Evolutionary conservation across 2,329 filamentous ascomycete species (phyloP).

Genomic region (Fusarium drepaniforme): DNA sequence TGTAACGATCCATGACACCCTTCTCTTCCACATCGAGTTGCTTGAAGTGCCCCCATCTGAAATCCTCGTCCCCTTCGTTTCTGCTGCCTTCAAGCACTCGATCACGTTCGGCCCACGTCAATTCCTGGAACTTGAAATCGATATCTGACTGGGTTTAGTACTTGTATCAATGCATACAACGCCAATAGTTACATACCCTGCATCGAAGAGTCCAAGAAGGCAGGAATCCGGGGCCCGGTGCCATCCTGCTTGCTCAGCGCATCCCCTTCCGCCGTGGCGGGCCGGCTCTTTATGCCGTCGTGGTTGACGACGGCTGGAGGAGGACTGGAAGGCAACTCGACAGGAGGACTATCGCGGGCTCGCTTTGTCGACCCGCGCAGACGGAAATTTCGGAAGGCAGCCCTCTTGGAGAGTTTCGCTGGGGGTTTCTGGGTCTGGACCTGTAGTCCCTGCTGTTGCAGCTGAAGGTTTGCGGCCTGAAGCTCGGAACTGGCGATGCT

Average conservation of each 20-base stretch:
- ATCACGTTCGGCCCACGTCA: conserved; percentile 65
- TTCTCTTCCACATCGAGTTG: conserved; percentile 47
- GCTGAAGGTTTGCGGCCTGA: conserved; percentile 36
- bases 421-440: conserved; percentile 29
- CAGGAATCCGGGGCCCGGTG: conserved; percentile 48
- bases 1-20: conserved; percentile 79
- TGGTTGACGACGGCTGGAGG: conserved; percentile 52
- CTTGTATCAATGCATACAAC: not conserved
- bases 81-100: conserved; percentile 56
- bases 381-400: conserved; percentile 59
- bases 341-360: conserved; percentile 57
- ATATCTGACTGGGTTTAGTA: conserved; percentile 55
- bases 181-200: conserved; percentile 47
- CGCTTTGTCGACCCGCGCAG: conserved; percentile 61
- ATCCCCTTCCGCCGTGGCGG: conserved; percentile 34
- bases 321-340: conserved; percentile 45
- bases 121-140: conserved; percentile 63
- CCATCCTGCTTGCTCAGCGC: conserved; percentile 29
- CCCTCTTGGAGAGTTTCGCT: conserved; percentile 47
- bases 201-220: conserved; percentile 53
- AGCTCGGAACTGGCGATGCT: conserved; percentile 44
- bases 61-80: conserved; percentile 50
- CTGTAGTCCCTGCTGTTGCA: conserved; percentile 32
- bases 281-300: conserved; percentile 48
- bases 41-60: conserved; percentile 52